A percentile compares a stretch with the other conserved stretches of the same genome.
phyloP scores from a whole-genome alignment of 768 basidiomycete species.

The Exidia glandulosa region DNA sequence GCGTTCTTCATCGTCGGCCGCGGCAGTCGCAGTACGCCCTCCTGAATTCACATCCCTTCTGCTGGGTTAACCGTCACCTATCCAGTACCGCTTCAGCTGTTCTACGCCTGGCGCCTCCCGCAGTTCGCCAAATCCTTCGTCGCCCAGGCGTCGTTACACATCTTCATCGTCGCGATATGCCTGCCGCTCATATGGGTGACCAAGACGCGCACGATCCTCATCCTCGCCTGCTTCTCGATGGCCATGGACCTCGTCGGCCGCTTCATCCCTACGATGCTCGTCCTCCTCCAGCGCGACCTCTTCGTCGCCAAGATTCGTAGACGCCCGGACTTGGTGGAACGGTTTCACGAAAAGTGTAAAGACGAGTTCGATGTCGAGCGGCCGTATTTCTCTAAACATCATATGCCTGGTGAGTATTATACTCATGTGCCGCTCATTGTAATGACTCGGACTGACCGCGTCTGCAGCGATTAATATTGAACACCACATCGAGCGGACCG shows the following conservation, averaged over 20 bases:
- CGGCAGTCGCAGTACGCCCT: not conserved
- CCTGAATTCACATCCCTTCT: not conserved
- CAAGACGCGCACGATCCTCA: not conserved
- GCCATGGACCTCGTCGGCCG: conserved; percentile 5
- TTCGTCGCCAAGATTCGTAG: not conserved
- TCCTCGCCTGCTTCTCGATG: conserved; percentile 7
- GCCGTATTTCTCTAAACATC: not conserved
- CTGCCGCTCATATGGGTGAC: conserved; percentile 7
- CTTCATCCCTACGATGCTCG: conserved; percentile 9
- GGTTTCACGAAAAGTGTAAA: not conserved
- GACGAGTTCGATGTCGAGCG: not conserved
- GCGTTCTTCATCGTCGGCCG: conserved; percentile 11
- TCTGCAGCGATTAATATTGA: conserved; percentile 22
- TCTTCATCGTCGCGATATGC: conserved; percentile 11
- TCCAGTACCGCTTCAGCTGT: conserved; percentile 1
- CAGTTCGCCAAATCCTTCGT: conserved; percentile 8
- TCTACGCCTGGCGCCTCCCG: conserved; percentile 10
- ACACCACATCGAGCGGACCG: conserved; percentile 21
- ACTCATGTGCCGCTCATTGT: not conserved
- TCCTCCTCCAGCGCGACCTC: not conserved
- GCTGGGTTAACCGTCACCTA: not conserved
- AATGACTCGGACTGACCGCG: not conserved
- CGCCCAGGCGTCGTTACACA: not conserved
- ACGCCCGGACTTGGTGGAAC: not conserved
- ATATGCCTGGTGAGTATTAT: not conserved